Evolutionary conservation across 352 stramenopile genomes (phyloP), one percentile per base, ranked within the genome.

Genomic region (Pythium sp.): DNA sequence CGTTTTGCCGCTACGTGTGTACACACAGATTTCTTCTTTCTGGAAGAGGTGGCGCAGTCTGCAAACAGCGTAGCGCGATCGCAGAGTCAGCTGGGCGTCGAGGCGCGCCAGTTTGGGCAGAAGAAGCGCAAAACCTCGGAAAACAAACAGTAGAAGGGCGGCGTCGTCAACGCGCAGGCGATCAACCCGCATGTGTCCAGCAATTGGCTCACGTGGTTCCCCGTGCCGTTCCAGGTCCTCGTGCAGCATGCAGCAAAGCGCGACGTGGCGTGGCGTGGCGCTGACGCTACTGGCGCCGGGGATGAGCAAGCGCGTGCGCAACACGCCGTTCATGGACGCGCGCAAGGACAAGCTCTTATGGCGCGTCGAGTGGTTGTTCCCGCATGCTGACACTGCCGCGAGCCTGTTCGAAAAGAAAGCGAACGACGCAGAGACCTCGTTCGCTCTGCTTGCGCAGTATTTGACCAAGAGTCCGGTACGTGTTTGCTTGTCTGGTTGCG

Each of bases 361-460:
- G 88, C 82, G 88, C 18, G 58, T 95, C n/a, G 88, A 95, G 58
- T 92, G 87, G 83, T 32, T 53, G 9, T 95, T 95, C 64, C 79
- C 84, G 24, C 82, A 68, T 38, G 75, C 81, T 0, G 74, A 90
- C 18, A 73, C 83, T 1, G 30, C 75, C 0, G 72, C 90, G 38
- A 87, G 62, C 41, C 74, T 90, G 14, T 62, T 69, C 8, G 86
- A 95, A 62, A 60, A 82, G 22, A 75, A 74, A 32, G 87, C 80
- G 22, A 71, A 75, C 58, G 88, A 95, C 32, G 64, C 69, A 0
- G 51, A 75, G 14, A 92, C 86, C 5, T 76, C 82, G 5, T 88
- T 89, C 47, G 73, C 76, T 30, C 58, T 95, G 53, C 73, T 95
- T 8, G 72, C 56, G 22, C 79, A 83, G 59, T 91, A 90, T 75